Base-by-base conservation (phyloP, 78 protist species). In the Paratrimastix pyriformis region DNA sequence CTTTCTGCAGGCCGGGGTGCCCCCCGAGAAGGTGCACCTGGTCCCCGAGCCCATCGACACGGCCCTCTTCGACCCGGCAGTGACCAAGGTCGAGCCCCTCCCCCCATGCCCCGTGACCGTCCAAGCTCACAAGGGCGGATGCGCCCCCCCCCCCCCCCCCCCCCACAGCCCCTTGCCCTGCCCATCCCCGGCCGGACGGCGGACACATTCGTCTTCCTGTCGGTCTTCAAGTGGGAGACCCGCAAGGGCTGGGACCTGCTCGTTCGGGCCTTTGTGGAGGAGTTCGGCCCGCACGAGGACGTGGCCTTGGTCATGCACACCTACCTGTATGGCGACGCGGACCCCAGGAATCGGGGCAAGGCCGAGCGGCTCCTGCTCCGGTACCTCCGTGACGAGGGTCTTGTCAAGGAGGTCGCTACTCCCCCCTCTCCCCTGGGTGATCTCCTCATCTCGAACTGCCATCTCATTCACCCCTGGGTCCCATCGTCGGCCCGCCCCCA, bases 141-240 rank as follows among this genome's bases (percentile, higher is more conserved):
- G n/a, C n/a, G n/a, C n/a, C n/a, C n/a, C n/a, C n/a, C n/a, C n/a
- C n/a, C n/a, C n/a, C n/a, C n/a, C n/a, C n/a, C 11, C 11, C 52
- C 52, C 52, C 52, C 52, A 46, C 52, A 46, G 52, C 8, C 52
- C 52, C 11, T 8, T 6, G 15, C 37, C 69, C 39, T 33, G 33
- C 39, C 69, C 69, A 24, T 29, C 69, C 69, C n/a, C 69, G 1
- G 4, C 3, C 26, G 39, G 3, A 55, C 39, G 15, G 37, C 39
- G 39, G 4, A 6, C n/a, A 64, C 45, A 15, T 81, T 81, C 26
- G 24, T 6, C 21, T 66, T 76, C 42, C 62, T 81, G 35, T 42
- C 79, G 29, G 60, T 82, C 11, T 74, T 74, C 72, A 74, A 74
- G 79, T 82, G 86, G 86, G 86, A 82, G 72, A 26, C 1, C 38